Evolutionary conservation across 2,329 filamentous ascomycete species (phyloP).

Genomic region (Cladosporium halotolerans): DNA sequence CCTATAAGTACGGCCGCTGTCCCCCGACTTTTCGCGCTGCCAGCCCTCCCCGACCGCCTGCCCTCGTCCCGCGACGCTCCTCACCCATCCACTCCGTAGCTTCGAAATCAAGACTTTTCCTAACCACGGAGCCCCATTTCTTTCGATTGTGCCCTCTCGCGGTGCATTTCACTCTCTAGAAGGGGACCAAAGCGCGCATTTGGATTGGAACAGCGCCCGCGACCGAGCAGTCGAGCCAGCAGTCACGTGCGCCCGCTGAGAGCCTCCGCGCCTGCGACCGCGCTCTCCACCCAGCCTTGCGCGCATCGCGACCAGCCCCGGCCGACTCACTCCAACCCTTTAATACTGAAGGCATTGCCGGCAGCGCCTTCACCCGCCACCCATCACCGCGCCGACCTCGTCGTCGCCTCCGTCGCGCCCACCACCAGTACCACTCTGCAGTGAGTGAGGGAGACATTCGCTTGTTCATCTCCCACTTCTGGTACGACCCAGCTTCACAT

Average conservation of each 20-base stretch:
- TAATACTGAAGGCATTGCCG: constrained; percentile 12
- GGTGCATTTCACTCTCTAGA: constrained; percentile 11
- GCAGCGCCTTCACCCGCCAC: constrained; percentile 11
- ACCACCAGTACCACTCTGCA: constrained; percentile 12
- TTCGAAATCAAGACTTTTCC: constrained; percentile 9
- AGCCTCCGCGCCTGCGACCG: constrained; percentile 2
- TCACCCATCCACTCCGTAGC: constrained; percentile 10
- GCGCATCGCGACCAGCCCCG: background rate
- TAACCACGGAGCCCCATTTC: constrained; percentile 3
- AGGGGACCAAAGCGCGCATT: constrained; percentile 3
- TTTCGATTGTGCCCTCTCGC: constrained; percentile 5
- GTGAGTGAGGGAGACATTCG: constrained; percentile 21
- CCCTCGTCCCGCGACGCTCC: constrained; percentile 6
- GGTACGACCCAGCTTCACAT: constrained; percentile 11
- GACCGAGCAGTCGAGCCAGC: background rate
- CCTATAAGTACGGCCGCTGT: background rate
- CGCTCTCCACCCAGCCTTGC: background rate
- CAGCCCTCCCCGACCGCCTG: constrained; percentile 3
- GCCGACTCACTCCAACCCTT: constrained; percentile 1
- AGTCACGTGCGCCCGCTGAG: constrained; percentile 5
- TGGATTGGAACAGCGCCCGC: constrained; percentile 2
- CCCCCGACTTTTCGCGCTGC: background rate
- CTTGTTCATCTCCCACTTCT: constrained; percentile 22
- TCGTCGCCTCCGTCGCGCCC: constrained; percentile 1
- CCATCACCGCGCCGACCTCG: constrained; percentile 4